Evolutionary conservation across 768 basidiomycete genomes (phyloP), one percentile per base, ranked within the genome.

Genomic region (Lyophyllum semitale): DNA sequence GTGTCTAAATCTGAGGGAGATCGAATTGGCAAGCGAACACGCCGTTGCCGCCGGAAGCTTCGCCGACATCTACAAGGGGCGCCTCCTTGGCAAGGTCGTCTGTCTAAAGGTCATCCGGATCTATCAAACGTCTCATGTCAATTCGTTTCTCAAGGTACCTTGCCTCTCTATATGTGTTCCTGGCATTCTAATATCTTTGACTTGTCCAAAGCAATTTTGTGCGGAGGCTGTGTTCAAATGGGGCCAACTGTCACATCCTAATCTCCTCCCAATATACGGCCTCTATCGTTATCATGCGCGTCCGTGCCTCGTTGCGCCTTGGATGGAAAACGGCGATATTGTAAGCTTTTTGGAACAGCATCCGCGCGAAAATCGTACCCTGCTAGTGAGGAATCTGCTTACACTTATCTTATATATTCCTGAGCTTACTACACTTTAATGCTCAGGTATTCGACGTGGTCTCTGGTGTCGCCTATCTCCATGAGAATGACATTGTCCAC

Each of bases 321-420:
- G 71, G 72, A 73, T 73, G 72, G 63, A 71, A 30, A 67, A 69
- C 41, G 73, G 73, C 0, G 70, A 70, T 33, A 59, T 71, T 15
- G 63, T 58, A 29, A 59, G 67, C 26, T 68, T 20, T 43, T 51
- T 68, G 25, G 48, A 23, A 7, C 23, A 42, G 6, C 32, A 59
- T 46, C 66, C 68, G 4, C n/a, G 35, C 5, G 50, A 20, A 17
- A 25, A n/a, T 46, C 33, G 50, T 11, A 3, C n/a, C 18, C 50
- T 42, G 13, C 20, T 51, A 29, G 50, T 51, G 12, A 51, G 40
- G 2, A 8, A n/a, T n/a, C n/a, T 20, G 2, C 1, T n/a, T n/a
- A n/a, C 22, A 1, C 9, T 38, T 44, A n/a, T n/a, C n/a, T n/a
- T 8, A 12, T n/a, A n/a, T n/a, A n/a, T 5, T 37, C 13, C 13